A percentile compares a stretch with the other conserved stretches of the same genome.
These are phyloP conservation scores for Pseudisothecium myosuroides DNA, from an alignment of 225 moss, liverwort and hornwort genomes.

Conservation along the genomic window DNA sequence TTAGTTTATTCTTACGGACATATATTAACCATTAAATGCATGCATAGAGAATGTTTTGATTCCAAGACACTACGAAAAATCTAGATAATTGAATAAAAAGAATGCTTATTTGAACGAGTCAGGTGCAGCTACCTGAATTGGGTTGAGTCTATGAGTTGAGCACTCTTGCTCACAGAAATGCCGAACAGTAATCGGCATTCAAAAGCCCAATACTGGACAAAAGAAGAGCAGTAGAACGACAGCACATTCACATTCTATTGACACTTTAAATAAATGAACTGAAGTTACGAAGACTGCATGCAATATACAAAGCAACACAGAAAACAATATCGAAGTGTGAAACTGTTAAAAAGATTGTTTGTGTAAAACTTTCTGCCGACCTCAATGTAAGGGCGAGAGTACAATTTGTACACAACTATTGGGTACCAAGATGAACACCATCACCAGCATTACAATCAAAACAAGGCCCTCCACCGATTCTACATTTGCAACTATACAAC, in stretches of 20 bases:
- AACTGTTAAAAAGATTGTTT: not conserved
- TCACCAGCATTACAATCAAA: slow-evolving; percentile 6
- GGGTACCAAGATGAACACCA: not conserved
- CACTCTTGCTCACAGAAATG: not conserved
- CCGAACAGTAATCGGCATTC: not conserved
- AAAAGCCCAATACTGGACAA: no score
- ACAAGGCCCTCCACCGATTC: slow-evolving; percentile 10
- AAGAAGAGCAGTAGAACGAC: not conserved
- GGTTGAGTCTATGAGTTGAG: not conserved
- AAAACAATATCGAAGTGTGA: not conserved
- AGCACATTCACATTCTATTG: not conserved
- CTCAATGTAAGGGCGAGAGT: slow-evolving; percentile 14
- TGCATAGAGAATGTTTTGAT: not conserved
- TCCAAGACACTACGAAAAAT: not conserved
- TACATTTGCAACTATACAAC: slow-evolving; percentile 29
- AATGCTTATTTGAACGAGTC: not conserved
- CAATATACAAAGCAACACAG: not conserved
- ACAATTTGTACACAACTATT: slow-evolving; percentile 7
- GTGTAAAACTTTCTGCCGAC: not conserved
- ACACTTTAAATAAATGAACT: not conserved
- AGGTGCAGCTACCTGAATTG: not conserved
- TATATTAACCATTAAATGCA: no score
- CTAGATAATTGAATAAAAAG: not conserved
- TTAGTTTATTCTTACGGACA: not conserved
- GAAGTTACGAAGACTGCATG: no score